A percentile compares a stretch with the other conserved stretches of the same genome.
Evolutionary conservation across 768 basidiomycete genomes (phyloP).

Genomic region (Scleroderma bovista): DNA sequence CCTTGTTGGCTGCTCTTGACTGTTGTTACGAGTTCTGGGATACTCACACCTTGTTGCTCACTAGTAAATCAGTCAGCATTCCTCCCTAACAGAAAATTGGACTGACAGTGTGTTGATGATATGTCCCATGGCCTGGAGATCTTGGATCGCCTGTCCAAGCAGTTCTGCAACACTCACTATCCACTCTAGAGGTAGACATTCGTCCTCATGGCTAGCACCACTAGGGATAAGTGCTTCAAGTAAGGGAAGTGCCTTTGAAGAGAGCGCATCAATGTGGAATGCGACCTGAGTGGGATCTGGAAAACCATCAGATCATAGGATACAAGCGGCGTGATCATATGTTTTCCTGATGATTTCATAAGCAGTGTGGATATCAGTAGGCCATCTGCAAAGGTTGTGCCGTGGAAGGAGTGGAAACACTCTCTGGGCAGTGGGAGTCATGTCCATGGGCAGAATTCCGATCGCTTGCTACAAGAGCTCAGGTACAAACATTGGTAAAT

Average conservation of each 20-base stretch:
- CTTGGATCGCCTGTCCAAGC: conserved; percentile 2
- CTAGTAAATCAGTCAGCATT: neutral
- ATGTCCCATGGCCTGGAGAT: neutral
- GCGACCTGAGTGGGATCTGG: neutral
- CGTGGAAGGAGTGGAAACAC: conserved; percentile 1
- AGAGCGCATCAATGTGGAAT: conserved; percentile 12
- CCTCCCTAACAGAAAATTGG: neutral
- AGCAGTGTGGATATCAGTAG: conserved; percentile 6
- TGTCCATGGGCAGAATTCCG: too few species aligned
- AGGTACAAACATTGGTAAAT: too few species aligned
- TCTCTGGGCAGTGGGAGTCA: too few species aligned
- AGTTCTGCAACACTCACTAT: conserved; percentile 3
- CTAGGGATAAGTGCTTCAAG: conserved; percentile 6
- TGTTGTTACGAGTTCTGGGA: neutral
- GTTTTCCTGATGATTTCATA: conserved; percentile 7
- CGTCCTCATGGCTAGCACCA: neutral
- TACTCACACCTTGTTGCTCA: neutral
- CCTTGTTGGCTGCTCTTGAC: conserved; percentile 4
- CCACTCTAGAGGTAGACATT: conserved; percentile 3
- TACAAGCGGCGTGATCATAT: conserved; percentile 2
- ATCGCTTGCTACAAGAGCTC: too few species aligned
- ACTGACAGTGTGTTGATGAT: neutral
- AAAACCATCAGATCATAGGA: conserved; percentile 9
- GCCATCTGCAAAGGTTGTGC: conserved; percentile 9
- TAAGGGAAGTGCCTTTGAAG: conserved; percentile 4